These are phyloP conservation scores for Metschnikowia colocasiae DNA, from an alignment of 805 yeast species.

Conservation along the genomic window DNA sequence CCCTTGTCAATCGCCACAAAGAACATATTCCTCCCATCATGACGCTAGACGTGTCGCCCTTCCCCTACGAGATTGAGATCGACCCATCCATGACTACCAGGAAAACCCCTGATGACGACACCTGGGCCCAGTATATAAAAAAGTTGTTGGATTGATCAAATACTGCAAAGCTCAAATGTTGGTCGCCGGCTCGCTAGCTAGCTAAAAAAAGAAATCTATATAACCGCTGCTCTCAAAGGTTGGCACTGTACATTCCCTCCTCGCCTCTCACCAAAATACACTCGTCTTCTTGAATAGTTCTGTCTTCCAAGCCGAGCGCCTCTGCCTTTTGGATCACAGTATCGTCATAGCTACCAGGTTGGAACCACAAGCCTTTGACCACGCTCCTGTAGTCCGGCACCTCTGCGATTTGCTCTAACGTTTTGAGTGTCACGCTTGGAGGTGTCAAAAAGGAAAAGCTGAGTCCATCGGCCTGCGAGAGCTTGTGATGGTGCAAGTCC, in stretches of 20 bases:
- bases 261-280: conserved; percentile 75
- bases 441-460: conserved; percentile 74
- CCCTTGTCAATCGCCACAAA: conserved; percentile 52
- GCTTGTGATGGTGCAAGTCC: conserved; percentile 24
- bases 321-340: conserved; percentile 45
- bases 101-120: conserved; percentile 27
- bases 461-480: conserved; percentile 38
- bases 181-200: background rate
- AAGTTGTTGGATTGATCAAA: conserved; percentile 19
- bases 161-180: background rate
- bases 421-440: conserved; percentile 49
- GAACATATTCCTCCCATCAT: conserved; percentile 74
- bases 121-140: conserved; percentile 36
- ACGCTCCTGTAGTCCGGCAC: conserved; percentile 36
- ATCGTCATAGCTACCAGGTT: conserved; percentile 71
- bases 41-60: conserved; percentile 62
- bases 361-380: conserved; percentile 71
- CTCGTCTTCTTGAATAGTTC: conserved; percentile 47
- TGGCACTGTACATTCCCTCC: conserved; percentile 38
- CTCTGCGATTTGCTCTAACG: conserved; percentile 35
- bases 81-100: conserved; percentile 12
- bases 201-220: background rate
- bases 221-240: conserved; percentile 22
- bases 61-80: conserved; percentile 43
- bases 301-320: conserved; percentile 29